Base-by-base conservation (phyloP, 1,139 yeast species). In the Zygosaccharomyces sapae region DNA sequence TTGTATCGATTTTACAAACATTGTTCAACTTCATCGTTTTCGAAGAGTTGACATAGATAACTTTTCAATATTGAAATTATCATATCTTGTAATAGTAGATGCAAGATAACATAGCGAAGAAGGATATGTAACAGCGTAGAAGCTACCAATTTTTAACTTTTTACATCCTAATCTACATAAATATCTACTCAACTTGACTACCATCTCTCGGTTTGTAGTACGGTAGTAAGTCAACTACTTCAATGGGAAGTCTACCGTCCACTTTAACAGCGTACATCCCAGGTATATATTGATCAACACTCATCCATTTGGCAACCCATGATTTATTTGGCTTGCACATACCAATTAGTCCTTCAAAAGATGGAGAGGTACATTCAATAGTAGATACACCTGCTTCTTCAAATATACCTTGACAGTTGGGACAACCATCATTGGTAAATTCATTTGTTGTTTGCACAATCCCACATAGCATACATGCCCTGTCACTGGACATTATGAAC, bases 391-490 rank as follows among this genome's bases (percentile, higher is more conserved):
- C 97, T 47, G 83, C 81, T 59, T 86, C 92, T 47, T 82, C 83
- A 63, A 83, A 73, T 40, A 89, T 83, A 48, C 92, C 82, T 61
- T 88, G 97, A 70, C 98, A 92, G 71, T 92, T 92, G n/a, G 98
- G 98, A 68, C 99, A 92, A 8, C 97, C 97, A 20, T 80, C 79
- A 47, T 81, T 81, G 44, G 86, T 79, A 65, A 90, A 92, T 61
- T 79, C 78, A 70, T 65, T 57, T 1, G 63, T 56, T 9, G 66
- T 55, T 62, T 87, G 96, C 51, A 92, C 86, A 51, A 90, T 77
- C 6, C 97, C 98, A 69, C 98, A 92, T 51, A 92, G 77, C 96
- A 92, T 87, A 66, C 98, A 92, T 20, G 98, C 98, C 74, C 98
- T 80, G 58, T 92, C 96, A 27, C 86, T 75, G 69, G 65, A 57